Evolutionary conservation across 2,329 filamentous ascomycete genomes (phyloP), one percentile per base, ranked within the genome.

Genomic region (Xylaria sp.): DNA sequence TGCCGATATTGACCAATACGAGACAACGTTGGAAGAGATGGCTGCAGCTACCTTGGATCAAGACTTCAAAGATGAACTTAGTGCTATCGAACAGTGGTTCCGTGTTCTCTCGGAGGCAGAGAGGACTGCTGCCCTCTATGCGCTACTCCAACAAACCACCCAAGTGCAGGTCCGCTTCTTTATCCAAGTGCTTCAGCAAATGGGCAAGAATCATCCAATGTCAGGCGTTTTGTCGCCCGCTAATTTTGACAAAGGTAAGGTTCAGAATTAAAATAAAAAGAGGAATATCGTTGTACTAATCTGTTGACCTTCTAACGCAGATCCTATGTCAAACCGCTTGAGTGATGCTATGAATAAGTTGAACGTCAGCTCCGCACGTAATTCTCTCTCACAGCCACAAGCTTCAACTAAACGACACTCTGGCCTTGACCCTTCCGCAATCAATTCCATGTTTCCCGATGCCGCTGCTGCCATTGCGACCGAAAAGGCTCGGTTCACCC

Each of bases 61-160:
- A 84, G 96, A 99, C 79, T 99, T 99, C 86, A 99, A 99, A 84
- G 96, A 98, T 82, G 96, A 99, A 82, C 88, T 99, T 70, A 98
- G 94, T 79, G 96, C 96, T 75, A 99, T 99, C 78, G 96, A 99
- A 83, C 96, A 99, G 85, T 99, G 96, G 96, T 99, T 99, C 82
- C 92, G 94, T 71, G 96, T 99, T 63, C 85, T 99, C 73, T 98
- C 95, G 78, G 96, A 98, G 83, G 94, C 96, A 33, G 96, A 99
- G 83, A 89, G 96, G 71, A 99, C 96, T 23, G 96, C 96, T 71
- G 96, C 96, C 58, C 84, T 98, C 67, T 99, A 99, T 80, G 95
- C 96, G 70, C 86, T 99, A 75, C 86, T 99, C 69, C 96, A 99
- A 84, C 96, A 99, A 86, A 98, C 96, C 6, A 99, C 96, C 4